phyloP scores from a whole-genome alignment of 2,329 filamentous ascomycete species.

The Diplodia intermedia region DNA sequence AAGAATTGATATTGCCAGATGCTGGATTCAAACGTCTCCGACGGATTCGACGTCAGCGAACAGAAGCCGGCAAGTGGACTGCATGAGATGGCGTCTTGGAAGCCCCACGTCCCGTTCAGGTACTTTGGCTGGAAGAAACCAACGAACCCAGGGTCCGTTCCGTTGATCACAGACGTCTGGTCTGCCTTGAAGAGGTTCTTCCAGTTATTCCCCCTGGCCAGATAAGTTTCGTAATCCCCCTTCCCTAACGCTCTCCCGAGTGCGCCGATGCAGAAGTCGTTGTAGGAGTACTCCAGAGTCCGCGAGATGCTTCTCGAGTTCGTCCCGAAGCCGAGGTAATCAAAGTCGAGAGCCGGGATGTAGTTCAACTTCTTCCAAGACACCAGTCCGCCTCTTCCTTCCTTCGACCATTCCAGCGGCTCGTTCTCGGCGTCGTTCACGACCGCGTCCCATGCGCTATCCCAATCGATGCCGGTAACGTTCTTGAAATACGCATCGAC shows the following conservation, averaged over 20 bases:
- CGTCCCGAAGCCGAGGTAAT: slow-evolving; percentile 53
- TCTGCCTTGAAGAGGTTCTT: slow-evolving; percentile 65
- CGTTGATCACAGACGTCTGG: slow-evolving; percentile 43
- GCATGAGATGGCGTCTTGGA: slow-evolving; percentile 64
- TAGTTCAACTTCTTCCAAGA: slow-evolving; percentile 48
- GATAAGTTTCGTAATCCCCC: slow-evolving; percentile 64
- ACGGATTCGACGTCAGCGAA: slow-evolving; percentile 52
- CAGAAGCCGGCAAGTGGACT: slow-evolving; percentile 44
- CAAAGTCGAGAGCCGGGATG: slow-evolving; percentile 50
- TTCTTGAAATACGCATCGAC: slow-evolving; percentile 75
- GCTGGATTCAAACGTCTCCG: slow-evolving; percentile 75
- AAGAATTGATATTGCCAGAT: slow-evolving; percentile 76
- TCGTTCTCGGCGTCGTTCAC: slow-evolving; percentile 50
- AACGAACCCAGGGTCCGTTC: slow-evolving; percentile 67
- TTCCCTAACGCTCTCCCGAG: slow-evolving; percentile 65
- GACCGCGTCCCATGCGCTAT: slow-evolving; percentile 47
- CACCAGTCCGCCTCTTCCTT: slow-evolving; percentile 48
- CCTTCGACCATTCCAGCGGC: slow-evolving; percentile 48
- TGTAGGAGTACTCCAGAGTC: slow-evolving; percentile 53
- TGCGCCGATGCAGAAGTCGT: slow-evolving; percentile 64
- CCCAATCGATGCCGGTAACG: slow-evolving; percentile 55
- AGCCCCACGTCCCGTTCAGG: slow-evolving; percentile 71
- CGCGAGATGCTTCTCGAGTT: slow-evolving; percentile 50
- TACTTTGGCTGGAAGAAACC: slow-evolving; percentile 76
- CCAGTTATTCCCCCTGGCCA: slow-evolving; percentile 69